Conservation (phyloP, 768 basidiomycete species). For the Boletus speciosus region DNA sequence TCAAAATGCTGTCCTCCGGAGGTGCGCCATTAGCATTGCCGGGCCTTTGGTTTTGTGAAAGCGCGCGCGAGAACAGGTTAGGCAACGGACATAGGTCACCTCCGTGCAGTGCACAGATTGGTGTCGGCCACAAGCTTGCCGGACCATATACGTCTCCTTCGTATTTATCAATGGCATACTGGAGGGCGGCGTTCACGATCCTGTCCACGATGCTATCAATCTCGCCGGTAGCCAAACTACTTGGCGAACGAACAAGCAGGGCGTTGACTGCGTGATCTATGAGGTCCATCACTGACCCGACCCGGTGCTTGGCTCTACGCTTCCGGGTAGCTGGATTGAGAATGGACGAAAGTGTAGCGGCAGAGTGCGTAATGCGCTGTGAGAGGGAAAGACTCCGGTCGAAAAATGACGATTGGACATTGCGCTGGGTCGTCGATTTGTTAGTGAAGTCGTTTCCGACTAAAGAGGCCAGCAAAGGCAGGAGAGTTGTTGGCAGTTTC, state of each 20-base stretch:
- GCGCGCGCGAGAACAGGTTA: constrained; percentile 47
- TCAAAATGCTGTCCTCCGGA: constrained; percentile 14
- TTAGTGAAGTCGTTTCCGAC: constrained; percentile 80
- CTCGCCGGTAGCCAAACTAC: constrained; percentile 56
- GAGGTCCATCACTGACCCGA: constrained; percentile 73
- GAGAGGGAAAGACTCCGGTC: constrained; percentile 51
- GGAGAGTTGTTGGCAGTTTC: constrained; percentile 62
- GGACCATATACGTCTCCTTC: constrained; percentile 39
- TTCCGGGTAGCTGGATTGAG: constrained; percentile 48
- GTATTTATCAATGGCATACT: constrained; percentile 70
- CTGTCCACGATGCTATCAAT: constrained; percentile 61
- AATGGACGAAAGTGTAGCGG: constrained; percentile 52
- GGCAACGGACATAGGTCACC: constrained; percentile 54
- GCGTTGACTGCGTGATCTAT: constrained; percentile 65
- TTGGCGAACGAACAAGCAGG: constrained; percentile 49
- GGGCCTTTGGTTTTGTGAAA: constrained; percentile 15
- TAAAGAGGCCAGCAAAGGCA: constrained; percentile 74
- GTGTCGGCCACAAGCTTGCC: constrained; percentile 50
- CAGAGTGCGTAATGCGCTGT: constrained; percentile 67
- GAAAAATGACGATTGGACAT: constrained; percentile 64
- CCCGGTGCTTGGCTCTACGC: constrained; percentile 49
- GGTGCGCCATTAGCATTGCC: constrained; percentile 11
- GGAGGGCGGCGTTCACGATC: constrained; percentile 69
- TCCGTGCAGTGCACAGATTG: constrained; percentile 61
- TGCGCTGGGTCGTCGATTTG: constrained; percentile 44